Evolutionary conservation across 2,329 filamentous ascomycete species (phyloP).

Genomic region (Cytospora piceae): DNA sequence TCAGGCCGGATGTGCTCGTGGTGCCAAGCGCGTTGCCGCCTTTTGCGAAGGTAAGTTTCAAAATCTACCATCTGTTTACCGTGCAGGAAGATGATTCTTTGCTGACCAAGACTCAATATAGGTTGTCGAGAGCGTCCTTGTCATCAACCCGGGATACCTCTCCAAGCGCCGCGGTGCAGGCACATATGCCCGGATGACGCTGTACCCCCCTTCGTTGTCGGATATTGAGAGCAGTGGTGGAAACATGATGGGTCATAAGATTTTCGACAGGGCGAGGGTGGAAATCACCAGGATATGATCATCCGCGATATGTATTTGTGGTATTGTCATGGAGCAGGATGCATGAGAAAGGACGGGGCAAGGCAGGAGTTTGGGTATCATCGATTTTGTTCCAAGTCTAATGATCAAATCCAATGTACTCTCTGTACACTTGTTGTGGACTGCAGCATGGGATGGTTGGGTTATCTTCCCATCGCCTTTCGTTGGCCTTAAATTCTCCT

Average conservation of each 20-base stretch:
- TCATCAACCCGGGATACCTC: conserved; percentile 87
- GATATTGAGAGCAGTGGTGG: conserved; percentile 60
- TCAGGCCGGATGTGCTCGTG: conserved; percentile 82
- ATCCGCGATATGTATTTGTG: background rate
- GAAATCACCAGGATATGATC: conserved; percentile 78
- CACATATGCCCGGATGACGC: conserved; percentile 79
- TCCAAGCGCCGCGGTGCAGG: conserved; percentile 85
- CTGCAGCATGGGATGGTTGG: background rate
- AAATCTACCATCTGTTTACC: too few species aligned
- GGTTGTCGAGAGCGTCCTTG: conserved; percentile 88
- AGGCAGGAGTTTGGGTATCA: conserved; percentile 32
- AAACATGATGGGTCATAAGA: conserved; percentile 68
- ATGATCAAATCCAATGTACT: background rate
- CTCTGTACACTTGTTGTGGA: background rate
- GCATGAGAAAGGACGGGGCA: background rate
- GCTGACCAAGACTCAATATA: conserved; percentile 43
- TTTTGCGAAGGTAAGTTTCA: conserved; percentile 76
- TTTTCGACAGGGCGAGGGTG: conserved; percentile 83
- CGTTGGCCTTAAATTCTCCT: background rate
- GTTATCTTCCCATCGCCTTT: background rate
- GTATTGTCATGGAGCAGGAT: background rate
- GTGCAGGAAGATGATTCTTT: background rate
- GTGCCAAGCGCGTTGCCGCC: conserved; percentile 81
- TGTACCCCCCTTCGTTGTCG: conserved; percentile 66
- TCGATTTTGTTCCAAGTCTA: conserved; percentile 1